A percentile compares a stretch with the other conserved stretches of the same genome.
phyloP scores from a whole-genome alignment of 768 basidiomycete species.

The Gymnopilus junonius region DNA sequence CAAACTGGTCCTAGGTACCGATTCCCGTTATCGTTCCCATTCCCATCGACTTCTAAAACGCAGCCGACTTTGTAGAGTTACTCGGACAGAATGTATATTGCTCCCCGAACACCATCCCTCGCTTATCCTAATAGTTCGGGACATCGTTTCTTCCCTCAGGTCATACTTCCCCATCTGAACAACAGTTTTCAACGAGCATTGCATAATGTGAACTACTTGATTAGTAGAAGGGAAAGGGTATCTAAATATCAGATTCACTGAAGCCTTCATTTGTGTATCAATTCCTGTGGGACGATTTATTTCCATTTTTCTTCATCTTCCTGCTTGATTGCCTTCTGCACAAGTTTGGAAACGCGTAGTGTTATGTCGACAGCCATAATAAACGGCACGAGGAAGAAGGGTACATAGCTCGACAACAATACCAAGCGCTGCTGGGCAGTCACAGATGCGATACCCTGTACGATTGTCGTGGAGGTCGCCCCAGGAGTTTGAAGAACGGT shows the following conservation, averaged over 20 bases:
- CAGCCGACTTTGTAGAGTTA: constrained; percentile 21
- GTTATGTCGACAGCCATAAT: constrained; percentile 79
- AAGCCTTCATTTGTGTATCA: not conserved
- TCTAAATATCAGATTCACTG: not conserved
- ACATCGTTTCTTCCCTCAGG: not conserved
- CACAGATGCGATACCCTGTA: constrained; percentile 39
- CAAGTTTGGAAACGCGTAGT: constrained; percentile 37
- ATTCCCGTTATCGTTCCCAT: constrained; percentile 17
- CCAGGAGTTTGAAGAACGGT: constrained; percentile 59
- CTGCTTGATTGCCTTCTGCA: constrained; percentile 28
- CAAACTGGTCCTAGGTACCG: constrained; percentile 11
- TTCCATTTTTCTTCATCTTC: constrained; percentile 34
- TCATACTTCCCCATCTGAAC: not conserved
- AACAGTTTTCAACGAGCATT: not conserved
- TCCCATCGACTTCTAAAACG: constrained; percentile 19
- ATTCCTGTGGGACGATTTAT: constrained; percentile 13
- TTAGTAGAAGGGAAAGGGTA: not conserved
- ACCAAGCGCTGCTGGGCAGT: constrained; percentile 55
- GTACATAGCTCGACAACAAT: constrained; percentile 72
- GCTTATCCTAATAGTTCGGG: not conserved
- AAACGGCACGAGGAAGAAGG: constrained; percentile 75
- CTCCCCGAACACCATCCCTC: constrained; percentile 17
- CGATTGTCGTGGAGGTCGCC: constrained; percentile 26
- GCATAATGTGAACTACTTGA: not conserved
- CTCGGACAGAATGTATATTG: constrained; percentile 22